Evolutionary conservation across 495 filamentous ascomycete species (phyloP).

Genomic region (Jackrogersella multiformis): DNA sequence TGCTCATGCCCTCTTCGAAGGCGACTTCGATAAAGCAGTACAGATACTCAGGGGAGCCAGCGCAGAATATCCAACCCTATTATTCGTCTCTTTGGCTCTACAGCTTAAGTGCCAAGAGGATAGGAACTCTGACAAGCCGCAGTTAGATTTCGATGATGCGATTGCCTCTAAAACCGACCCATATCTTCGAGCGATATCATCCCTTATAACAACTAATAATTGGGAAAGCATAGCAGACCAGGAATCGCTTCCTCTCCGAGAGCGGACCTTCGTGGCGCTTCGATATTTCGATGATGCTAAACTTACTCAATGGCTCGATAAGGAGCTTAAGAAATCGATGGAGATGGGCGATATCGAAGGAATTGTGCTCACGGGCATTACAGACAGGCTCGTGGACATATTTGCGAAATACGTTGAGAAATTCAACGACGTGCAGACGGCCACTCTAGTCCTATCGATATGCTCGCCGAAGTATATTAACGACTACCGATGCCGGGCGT

Average conservation of each 20-base stretch:
- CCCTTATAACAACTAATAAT: constrained; percentile 86
- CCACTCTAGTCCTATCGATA: constrained; percentile 83
- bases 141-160: constrained; percentile 58
- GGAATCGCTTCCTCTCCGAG: constrained; percentile 79
- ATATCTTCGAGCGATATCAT: constrained; percentile 89
- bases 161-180: constrained; percentile 71
- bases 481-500: constrained; percentile 76
- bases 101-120: constrained; percentile 57
- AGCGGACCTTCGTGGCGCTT: constrained; percentile 86
- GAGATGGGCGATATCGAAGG: constrained; percentile 86
- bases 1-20: constrained; percentile 77
- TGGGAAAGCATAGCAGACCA: constrained; percentile 87
- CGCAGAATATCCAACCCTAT: constrained; percentile 56
- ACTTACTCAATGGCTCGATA: constrained; percentile 74
- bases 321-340: constrained; percentile 69
- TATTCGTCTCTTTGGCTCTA: constrained; percentile 64
- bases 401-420: constrained; percentile 88
- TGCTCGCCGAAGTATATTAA: constrained; percentile 83
- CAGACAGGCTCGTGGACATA: constrained; percentile 78
- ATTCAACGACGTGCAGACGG: constrained; percentile 88
- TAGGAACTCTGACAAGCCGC: constrained; percentile 42
- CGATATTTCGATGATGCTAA: constrained; percentile 82
- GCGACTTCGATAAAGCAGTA: constrained; percentile 67
- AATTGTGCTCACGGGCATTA: constrained; percentile 86
- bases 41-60: constrained; percentile 61